A percentile compares a stretch with the other conserved stretches of the same genome.
Conservation (phyloP, 768 basidiomycete species). For the Leccinum disarticulatum region DNA sequence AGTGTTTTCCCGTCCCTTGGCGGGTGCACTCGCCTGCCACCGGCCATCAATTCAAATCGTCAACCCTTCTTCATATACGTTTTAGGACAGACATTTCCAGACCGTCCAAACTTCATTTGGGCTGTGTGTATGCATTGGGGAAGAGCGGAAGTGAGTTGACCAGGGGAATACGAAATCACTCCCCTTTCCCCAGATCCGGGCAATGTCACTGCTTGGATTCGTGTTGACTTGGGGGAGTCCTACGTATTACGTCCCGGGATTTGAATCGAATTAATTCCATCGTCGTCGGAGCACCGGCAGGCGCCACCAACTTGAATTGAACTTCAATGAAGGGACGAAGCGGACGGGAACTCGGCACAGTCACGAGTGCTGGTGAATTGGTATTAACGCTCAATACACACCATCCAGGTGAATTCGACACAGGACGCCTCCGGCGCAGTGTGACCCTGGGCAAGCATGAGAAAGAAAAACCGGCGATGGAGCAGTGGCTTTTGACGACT, state of each 20-base stretch:
- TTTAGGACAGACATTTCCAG: background rate
- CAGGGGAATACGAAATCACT: background rate
- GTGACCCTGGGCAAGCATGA: slow-evolving; percentile 8
- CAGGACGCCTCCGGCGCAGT: background rate
- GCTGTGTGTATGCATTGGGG: background rate
- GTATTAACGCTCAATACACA: background rate
- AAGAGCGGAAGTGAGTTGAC: background rate
- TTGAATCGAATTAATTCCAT: background rate
- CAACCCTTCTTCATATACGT: background rate
- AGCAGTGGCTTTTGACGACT: background rate
- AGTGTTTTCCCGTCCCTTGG: background rate
- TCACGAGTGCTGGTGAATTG: background rate
- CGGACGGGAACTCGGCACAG: background rate
- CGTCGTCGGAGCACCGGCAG: background rate
- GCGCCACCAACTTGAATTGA: background rate
- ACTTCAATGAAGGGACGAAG: background rate
- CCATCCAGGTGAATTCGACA: background rate
- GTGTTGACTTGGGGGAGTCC: background rate
- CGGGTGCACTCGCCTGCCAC: background rate
- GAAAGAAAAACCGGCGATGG: background rate
- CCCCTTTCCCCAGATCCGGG: background rate
- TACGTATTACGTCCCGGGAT: background rate
- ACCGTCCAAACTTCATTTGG: background rate
- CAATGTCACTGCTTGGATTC: background rate
- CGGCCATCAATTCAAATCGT: background rate